Base-by-base conservation (phyloP, 306 rosid species). In the Cicer arietinum region DNA sequence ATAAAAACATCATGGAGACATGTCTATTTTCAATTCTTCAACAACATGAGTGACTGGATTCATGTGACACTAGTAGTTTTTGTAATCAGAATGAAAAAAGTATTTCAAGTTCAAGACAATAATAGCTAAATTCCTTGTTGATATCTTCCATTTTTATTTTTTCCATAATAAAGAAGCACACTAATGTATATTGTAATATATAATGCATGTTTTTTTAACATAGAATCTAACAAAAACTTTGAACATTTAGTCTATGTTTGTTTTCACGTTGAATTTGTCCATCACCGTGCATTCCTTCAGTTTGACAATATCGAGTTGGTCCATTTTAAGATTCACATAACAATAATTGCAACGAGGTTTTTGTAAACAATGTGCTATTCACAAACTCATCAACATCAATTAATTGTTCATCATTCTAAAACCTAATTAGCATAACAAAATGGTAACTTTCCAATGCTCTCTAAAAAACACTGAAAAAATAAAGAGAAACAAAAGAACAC, bases 341-440 rank as follows among this genome's bases (percentile, higher is more conserved):
- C 67, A 79, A 69, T 70, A 25, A 63, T 70, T 56, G 72, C 51
- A 62, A 13, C 78, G 74, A 0, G 60, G 22, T 57, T 79, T 73
- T 57, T 10, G 50, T 41, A 80, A 10, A 72, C 2, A 44, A 64
- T 41, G 16, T 8, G 12, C 18, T 63, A 75, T 64, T 64, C 67
- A 65, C 57, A 46, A 17, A 63, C 70, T 10, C 69, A 67, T 51
- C 69, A 1, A 73, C 79, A 54, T 43, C 65, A 39, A 39, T 14
- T 40, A 48, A 25, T 30, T 16, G 35, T 56, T 46, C 66, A 66
- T 57, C 75, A 73, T 6, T 67, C 9, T 40, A 66, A 40, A 48
- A 22, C 64, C 2, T 39, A 45, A 57, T 39, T 20, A 16, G 48
- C n/a, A 42, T 14, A 76, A 39, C 1, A 75, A 59, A 61, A 76